Evolutionary conservation across 2,329 filamentous ascomycete genomes (phyloP).

Genomic region (Clonostachys rosea): DNA sequence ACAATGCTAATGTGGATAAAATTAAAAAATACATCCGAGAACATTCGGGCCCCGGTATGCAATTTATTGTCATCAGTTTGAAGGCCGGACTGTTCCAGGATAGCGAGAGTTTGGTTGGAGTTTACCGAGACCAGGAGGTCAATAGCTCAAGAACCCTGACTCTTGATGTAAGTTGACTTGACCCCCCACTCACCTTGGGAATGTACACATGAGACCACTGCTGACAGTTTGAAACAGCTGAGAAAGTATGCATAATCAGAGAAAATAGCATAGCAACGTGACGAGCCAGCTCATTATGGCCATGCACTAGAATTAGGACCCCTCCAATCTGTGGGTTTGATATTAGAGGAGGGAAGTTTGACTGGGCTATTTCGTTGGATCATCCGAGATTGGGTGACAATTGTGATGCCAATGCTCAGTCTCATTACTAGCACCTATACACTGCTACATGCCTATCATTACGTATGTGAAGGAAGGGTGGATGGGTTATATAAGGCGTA

Average conservation of each 20-base stretch:
- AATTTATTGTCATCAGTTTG: constrained; percentile 96
- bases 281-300: too few relatives aligned
- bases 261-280: too few relatives aligned
- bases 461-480: background rate
- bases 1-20: constrained; percentile 94
- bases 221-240: constrained; percentile 12
- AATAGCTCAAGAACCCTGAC: constrained; percentile 91
- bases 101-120: constrained; percentile 90
- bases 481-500: background rate
- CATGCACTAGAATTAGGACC: too few relatives aligned
- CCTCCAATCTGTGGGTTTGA: too few relatives aligned
- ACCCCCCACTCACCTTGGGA: background rate
- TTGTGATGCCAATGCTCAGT: too few relatives aligned
- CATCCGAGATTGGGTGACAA: too few relatives aligned
- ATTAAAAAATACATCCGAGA: constrained; percentile 95
- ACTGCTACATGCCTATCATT: too few relatives aligned
- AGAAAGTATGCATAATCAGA: constrained; percentile 22
- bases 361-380: too few relatives aligned
- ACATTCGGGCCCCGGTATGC: constrained; percentile 94
- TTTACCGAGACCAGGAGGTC: constrained; percentile 90
- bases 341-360: too few relatives aligned
- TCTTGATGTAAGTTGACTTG: constrained; percentile 72
- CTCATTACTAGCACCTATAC: too few relatives aligned
- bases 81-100: constrained; percentile 96
- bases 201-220: constrained; percentile 5